Percentiles rank a stretch among this genome's conserved stretches.
These are phyloP conservation scores for Gossypium aridum DNA, from an alignment of 441 rosid genomes.

Conservation along the genomic window DNA sequence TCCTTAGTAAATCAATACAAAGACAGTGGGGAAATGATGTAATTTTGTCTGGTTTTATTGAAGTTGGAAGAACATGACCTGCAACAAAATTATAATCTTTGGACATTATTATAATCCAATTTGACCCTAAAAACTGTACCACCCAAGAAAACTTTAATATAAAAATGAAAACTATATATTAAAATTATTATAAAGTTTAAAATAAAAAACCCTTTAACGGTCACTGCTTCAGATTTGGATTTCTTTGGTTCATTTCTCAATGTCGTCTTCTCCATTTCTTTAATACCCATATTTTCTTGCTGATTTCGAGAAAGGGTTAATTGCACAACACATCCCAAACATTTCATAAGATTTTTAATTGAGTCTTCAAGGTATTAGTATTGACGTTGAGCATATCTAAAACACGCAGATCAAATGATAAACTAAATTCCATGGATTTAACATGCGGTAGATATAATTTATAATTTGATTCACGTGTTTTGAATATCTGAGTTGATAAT, in stretches of 20 bases:
- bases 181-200: background rate
- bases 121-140: background rate
- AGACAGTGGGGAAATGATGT: background rate
- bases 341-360: too few relatives aligned
- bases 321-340: too few relatives aligned
- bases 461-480: too few relatives aligned
- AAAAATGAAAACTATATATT: background rate
- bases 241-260: slow-evolving; percentile 1
- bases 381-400: too few relatives aligned
- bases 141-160: slow-evolving; percentile 3
- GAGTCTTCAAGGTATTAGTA: too few relatives aligned
- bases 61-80: background rate
- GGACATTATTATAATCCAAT: slow-evolving; percentile 11
- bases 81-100: slow-evolving; percentile 8
- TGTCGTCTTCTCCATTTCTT: background rate
- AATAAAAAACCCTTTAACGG: slow-evolving; percentile 19
- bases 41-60: background rate
- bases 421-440: too few relatives aligned
- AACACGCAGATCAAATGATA: too few relatives aligned
- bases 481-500: too few relatives aligned
- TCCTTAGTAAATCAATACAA: background rate
- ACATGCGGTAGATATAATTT: too few relatives aligned
- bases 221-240: slow-evolving; percentile 17
- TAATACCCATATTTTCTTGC: background rate
- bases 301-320: too few relatives aligned